These are phyloP conservation scores for Pythium utonaiense DNA, from an alignment of 352 stramenopile species.

Conservation along the genomic window DNA sequence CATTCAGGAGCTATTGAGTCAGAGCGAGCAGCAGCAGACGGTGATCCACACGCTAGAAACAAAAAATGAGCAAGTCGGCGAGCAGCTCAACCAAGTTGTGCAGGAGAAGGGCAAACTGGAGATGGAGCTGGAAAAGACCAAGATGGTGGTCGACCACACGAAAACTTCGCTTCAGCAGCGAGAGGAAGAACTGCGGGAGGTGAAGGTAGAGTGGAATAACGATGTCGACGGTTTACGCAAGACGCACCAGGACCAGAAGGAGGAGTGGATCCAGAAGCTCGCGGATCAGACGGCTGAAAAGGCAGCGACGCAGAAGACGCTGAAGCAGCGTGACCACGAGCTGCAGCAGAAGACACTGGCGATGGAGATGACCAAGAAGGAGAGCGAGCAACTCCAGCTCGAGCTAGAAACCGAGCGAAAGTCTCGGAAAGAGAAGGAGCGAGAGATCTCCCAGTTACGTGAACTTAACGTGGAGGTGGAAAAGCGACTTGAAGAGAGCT, in stretches of 20 bases:
- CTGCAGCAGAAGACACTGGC: conserved; percentile 33
- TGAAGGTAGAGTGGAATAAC: conserved; percentile 33
- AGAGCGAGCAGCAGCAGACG: conserved; percentile 35
- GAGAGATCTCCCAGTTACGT: conserved; percentile 26
- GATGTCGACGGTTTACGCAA: conserved; percentile 35
- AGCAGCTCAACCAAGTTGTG: conserved; percentile 35
- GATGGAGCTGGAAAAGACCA: conserved; percentile 54
- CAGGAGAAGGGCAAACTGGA: conserved; percentile 25
- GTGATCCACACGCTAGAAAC: conserved; percentile 34
- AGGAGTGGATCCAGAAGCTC: conserved; percentile 59
- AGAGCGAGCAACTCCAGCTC: conserved; percentile 38
- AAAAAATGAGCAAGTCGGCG: conserved; percentile 23
- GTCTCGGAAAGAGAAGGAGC: conserved; percentile 19
- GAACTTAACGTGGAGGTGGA: conserved; percentile 29
- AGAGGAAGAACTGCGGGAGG: conserved; percentile 26
- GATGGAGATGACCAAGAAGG: conserved; percentile 43
- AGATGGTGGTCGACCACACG: conserved; percentile 46
- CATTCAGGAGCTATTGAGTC: conserved; percentile 36
- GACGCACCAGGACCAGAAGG: conserved; percentile 42
- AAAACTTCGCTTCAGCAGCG: conserved; percentile 32
- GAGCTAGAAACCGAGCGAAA: conserved; percentile 32
- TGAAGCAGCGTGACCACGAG: conserved; percentile 42
- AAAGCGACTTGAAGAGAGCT: conserved; percentile 26
- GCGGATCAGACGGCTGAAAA: conserved; percentile 63
- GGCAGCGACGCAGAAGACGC: conserved; percentile 42